Evolutionary conservation across 129 eudicot genomes (phyloP).

Genomic region (Solidago caesia): DNA sequence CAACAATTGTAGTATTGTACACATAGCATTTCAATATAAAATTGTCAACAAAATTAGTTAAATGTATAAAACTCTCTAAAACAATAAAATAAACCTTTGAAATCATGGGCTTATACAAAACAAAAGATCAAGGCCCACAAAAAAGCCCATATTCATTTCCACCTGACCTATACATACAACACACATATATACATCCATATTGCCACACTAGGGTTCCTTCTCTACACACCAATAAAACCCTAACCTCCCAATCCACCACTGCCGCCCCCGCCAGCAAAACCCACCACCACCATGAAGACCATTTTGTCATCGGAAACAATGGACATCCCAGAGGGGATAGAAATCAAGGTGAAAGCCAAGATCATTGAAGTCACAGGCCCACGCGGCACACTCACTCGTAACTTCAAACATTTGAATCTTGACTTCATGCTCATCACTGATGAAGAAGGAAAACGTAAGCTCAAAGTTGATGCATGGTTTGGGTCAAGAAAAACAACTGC

Average conservation of each 20-base stretch:
- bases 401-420: slow-evolving; percentile 39
- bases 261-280: not conserved
- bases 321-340: slow-evolving; percentile 58
- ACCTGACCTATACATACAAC: not conserved
- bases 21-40: too few relatives aligned
- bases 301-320: slow-evolving; percentile 53
- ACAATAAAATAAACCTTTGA: too few relatives aligned
- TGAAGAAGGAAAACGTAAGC: slow-evolving; percentile 36
- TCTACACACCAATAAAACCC: slow-evolving; percentile 22
- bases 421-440: slow-evolving; percentile 36
- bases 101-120: not conserved
- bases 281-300: slow-evolving; percentile 39
- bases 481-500: slow-evolving; percentile 43
- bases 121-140: not conserved
- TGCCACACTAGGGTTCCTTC: not conserved
- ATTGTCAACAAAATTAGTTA: too few relatives aligned
- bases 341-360: slow-evolving; percentile 47
- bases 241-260: slow-evolving; percentile 18
- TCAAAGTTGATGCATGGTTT: slow-evolving; percentile 42
- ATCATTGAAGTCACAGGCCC: slow-evolving; percentile 40
- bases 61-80: too few relatives aligned
- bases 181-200: not conserved
- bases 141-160: slow-evolving; percentile 17
- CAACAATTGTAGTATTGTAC: too few relatives aligned
- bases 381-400: slow-evolving; percentile 42